Percentiles rank a stretch among this genome's conserved stretches.
These are phyloP conservation scores for Pseudogymnoascus sp. DNA, from an alignment of 2,329 filamentous ascomycete genomes.

Conservation along the genomic window DNA sequence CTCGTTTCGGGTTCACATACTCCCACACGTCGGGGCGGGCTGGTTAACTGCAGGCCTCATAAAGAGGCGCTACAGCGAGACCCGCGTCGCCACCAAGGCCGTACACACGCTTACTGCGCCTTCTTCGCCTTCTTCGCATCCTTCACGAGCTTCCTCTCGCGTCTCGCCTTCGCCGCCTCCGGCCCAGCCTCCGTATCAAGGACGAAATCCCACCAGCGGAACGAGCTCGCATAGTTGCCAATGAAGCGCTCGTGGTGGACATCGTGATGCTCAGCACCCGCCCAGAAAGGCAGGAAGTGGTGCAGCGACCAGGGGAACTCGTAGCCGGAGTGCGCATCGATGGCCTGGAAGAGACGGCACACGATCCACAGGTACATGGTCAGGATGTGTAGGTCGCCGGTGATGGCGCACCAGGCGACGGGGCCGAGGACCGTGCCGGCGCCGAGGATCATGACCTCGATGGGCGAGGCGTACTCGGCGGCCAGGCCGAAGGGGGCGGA, in stretches of 20 bases:
- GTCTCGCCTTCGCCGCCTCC: slow-evolving; percentile 75
- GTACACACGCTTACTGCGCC: slow-evolving; percentile 19
- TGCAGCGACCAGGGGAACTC: slow-evolving; percentile 97
- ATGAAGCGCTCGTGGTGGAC: slow-evolving; percentile 98
- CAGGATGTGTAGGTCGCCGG: slow-evolving; percentile 82
- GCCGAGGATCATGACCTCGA: slow-evolving; percentile 92
- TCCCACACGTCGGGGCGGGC: background rate
- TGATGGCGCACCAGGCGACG: slow-evolving; percentile 75
- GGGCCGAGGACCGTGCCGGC: slow-evolving; percentile 78
- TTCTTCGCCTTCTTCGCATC: slow-evolving; percentile 59
- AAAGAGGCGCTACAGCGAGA: background rate
- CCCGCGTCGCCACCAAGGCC: background rate
- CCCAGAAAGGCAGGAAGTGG: slow-evolving; percentile 96
- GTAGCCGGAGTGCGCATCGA: slow-evolving; percentile 95
- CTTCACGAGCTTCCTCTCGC: slow-evolving; percentile 65
- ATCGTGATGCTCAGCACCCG: slow-evolving; percentile 93
- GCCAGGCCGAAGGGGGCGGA: slow-evolving; percentile 94
- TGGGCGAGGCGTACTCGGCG: slow-evolving; percentile 94
- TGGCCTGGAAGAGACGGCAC: slow-evolving; percentile 89
- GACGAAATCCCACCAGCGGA: slow-evolving; percentile 97
- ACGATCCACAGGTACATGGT: slow-evolving; percentile 99
- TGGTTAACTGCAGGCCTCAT: too few species aligned
- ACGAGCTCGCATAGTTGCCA: slow-evolving; percentile 95
- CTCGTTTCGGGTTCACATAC: background rate
- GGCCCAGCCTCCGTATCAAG: slow-evolving; percentile 90